Percentiles rank a stretch among this genome's conserved stretches.
Evolutionary conservation across 179 eudicot species (phyloP).

Genomic region (Silene coronaria): DNA sequence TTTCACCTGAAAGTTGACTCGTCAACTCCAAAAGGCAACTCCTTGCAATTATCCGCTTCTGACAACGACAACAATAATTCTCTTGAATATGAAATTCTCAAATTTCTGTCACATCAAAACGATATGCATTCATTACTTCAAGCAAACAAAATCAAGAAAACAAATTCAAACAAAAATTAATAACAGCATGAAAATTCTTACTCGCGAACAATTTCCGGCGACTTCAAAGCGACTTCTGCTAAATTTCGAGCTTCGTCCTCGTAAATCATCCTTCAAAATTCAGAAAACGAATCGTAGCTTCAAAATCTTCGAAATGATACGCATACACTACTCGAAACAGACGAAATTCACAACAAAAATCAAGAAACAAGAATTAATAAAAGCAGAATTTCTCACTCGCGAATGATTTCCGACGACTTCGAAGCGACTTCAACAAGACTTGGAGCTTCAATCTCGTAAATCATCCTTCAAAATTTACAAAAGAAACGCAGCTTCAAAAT

Average conservation of each 20-base stretch:
- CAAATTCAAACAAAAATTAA: not conserved
- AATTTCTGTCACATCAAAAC: conserved; percentile 15
- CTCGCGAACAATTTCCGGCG: conserved; percentile 16
- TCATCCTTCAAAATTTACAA: conserved; percentile 20
- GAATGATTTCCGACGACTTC: conserved; percentile 7
- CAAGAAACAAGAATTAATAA: not conserved
- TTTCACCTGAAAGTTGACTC: conserved; percentile 28
- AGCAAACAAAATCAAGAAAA: not conserved
- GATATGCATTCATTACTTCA: not conserved
- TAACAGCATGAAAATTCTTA: conserved; percentile 4
- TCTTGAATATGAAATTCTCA: conserved; percentile 21
- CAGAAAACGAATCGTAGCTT: not conserved
- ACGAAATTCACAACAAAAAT: not conserved
- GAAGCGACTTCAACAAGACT: conserved; percentile 1
- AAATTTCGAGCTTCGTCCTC: conserved; percentile 13
- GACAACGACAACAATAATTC: conserved; percentile 26
- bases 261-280: conserved; percentile 21
- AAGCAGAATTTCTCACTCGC: conserved; percentile 17
- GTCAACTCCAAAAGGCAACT: conserved; percentile 25
- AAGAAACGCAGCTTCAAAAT: not conserved
- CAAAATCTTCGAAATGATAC: not conserved
- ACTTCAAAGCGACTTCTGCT: not conserved
- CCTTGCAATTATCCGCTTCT: conserved; percentile 12
- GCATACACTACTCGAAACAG: not conserved
- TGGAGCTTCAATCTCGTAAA: conserved; percentile 10